Conservation (phyloP, 2,329 filamentous ascomycete species). For the Fusarium camptoceras region DNA sequence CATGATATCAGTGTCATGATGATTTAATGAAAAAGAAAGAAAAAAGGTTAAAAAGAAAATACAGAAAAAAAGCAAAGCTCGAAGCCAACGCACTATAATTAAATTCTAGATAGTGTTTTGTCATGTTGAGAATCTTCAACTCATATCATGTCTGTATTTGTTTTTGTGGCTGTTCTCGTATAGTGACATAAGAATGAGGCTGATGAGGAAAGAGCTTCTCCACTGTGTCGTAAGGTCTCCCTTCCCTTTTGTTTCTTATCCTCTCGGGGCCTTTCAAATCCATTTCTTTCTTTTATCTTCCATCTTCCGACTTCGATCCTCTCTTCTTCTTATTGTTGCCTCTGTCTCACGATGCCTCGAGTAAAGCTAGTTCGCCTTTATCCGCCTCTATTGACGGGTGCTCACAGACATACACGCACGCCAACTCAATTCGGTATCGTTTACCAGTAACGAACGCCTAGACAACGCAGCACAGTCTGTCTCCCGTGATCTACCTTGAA, state of each 20-base stretch:
- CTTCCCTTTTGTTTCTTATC: constrained; percentile 3
- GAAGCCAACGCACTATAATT: neutral
- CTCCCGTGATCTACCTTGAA: constrained; percentile 29
- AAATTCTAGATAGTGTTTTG: neutral
- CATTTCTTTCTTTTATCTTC: neutral
- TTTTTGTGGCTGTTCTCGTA: constrained; percentile 6
- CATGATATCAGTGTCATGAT: neutral
- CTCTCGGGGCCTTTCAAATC: neutral
- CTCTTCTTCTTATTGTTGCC: neutral
- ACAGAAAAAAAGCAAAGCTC: neutral
- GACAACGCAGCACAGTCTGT: constrained; percentile 7
- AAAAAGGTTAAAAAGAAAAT: neutral
- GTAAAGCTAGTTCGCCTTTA: neutral
- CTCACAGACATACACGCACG: constrained; percentile 1
- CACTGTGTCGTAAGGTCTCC: constrained; percentile 21
- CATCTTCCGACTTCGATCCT: neutral
- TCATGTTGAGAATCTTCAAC: neutral
- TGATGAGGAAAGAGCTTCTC: constrained; percentile 25
- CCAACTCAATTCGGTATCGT: constrained; percentile 27
- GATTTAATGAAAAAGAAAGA: neutral
- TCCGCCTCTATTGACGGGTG: constrained; percentile 1
- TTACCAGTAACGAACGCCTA: constrained; percentile 6
- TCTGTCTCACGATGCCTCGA: neutral
- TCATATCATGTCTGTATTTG: neutral
- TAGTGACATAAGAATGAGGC: neutral